Conservation (phyloP, 768 basidiomycete species). For the Phanerochaete sordida region DNA sequence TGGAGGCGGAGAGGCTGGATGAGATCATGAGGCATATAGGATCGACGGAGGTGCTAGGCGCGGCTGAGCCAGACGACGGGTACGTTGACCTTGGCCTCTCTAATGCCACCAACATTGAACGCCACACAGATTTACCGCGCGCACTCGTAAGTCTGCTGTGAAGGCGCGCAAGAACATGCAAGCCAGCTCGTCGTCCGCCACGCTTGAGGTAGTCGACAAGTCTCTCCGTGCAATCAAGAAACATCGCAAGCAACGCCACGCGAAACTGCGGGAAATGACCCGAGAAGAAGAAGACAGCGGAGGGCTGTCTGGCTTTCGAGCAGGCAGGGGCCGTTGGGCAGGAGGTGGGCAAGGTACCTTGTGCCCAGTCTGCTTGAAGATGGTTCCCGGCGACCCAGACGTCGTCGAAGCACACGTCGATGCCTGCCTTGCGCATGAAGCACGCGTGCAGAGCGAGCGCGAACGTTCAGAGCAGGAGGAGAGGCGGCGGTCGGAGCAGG, state of each 20-base stretch:
- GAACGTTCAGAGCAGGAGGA: slow-evolving; percentile 30
- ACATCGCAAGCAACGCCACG: slow-evolving; percentile 63
- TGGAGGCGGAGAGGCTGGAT: slow-evolving; percentile 69
- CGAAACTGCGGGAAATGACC: slow-evolving; percentile 63
- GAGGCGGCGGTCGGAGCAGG: slow-evolving; percentile 25
- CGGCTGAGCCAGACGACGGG: slow-evolving; percentile 55
- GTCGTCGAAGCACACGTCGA: slow-evolving; percentile 81
- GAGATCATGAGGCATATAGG: slow-evolving; percentile 63
- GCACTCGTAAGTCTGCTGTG: slow-evolving; percentile 42
- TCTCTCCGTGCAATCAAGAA: slow-evolving; percentile 61
- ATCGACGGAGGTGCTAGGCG: slow-evolving; percentile 50
- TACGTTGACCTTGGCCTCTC: slow-evolving; percentile 27
- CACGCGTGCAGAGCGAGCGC: slow-evolving; percentile 40
- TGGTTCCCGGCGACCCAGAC: slow-evolving; percentile 63
- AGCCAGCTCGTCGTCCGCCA: slow-evolving; percentile 14
- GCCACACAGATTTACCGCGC: slow-evolving; percentile 23
- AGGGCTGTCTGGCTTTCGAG: slow-evolving; percentile 16
- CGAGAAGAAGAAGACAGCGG: slow-evolving; percentile 48
- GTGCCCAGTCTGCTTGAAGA: slow-evolving; percentile 69
- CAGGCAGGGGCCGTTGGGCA: slow-evolving; percentile 16
- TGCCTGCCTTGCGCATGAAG: slow-evolving; percentile 64
- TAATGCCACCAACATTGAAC: slow-evolving; percentile 11
- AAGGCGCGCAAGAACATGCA: slow-evolving; percentile 38
- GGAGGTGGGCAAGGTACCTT: slow-evolving; percentile 38
- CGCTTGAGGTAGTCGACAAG: slow-evolving; percentile 38